A percentile compares a stretch with the other conserved stretches of the same genome.
Conservation (phyloP, 371 early-diverging fungal genomes). For the Mucor plumbeus region DNA sequence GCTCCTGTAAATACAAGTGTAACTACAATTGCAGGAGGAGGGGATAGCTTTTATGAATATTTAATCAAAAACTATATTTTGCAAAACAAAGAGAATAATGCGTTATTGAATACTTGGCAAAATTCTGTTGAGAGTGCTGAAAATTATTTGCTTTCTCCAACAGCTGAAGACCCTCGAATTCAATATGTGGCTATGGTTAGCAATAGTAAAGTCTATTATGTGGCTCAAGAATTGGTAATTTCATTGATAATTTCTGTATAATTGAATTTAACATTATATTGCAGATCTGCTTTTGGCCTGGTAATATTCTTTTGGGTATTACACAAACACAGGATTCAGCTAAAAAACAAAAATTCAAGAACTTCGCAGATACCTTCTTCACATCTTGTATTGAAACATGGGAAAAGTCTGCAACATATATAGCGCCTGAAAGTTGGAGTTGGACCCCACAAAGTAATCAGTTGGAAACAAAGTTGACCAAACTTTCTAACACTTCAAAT, state of each 20-base stretch:
- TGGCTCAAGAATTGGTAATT: constrained; percentile 41
- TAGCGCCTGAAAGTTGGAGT: constrained; percentile 44
- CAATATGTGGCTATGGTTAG: constrained; percentile 43
- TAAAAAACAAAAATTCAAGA: constrained; percentile 15
- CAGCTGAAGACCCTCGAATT: constrained; percentile 34
- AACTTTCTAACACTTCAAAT: constrained; percentile 2
- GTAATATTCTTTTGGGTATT: constrained; percentile 42
- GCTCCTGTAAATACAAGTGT: constrained; percentile 32
- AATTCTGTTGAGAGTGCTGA: constrained; percentile 46
- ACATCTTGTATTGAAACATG: constrained; percentile 37
- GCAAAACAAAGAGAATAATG: constrained; percentile 49
- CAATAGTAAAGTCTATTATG: constrained; percentile 21
- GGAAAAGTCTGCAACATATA: constrained; percentile 31
- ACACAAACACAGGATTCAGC: constrained; percentile 18
- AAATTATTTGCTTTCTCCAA: constrained; percentile 44
- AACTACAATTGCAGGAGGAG: constrained; percentile 61
- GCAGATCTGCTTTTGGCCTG: constrained; percentile 48
- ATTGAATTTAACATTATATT: background rate
- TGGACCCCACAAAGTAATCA: constrained; percentile 31
- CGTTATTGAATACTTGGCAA: constrained; percentile 33
- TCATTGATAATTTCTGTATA: background rate
- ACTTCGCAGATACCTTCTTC: constrained; percentile 38
- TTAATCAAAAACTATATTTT: constrained; percentile 71
- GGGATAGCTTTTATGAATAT: constrained; percentile 91
- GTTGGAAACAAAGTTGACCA: constrained; percentile 7